A percentile compares a stretch with the other conserved stretches of the same genome.
phyloP scores from a whole-genome alignment of 768 basidiomycete genomes.

The Trametes sanguinea region DNA sequence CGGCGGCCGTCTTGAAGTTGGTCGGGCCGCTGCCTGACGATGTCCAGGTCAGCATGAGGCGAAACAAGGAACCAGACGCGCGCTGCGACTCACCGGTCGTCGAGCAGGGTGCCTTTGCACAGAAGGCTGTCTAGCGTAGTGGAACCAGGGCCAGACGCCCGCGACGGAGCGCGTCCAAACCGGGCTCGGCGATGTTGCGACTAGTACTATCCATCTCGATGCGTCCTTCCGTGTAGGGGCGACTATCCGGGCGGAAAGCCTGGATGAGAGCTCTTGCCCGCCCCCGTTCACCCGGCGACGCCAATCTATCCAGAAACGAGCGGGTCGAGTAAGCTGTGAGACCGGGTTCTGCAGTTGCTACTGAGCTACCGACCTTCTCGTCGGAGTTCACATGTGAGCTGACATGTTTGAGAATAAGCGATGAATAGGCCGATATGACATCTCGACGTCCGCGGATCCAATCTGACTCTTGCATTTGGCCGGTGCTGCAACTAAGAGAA shows the following conservation, averaged over 20 bases:
- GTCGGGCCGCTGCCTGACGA: constrained; percentile 66
- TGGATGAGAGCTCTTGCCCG: constrained; percentile 53
- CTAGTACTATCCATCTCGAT: constrained; percentile 56
- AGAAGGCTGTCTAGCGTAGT: constrained; percentile 70
- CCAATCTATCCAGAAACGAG: constrained; percentile 36
- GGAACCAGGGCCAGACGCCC: constrained; percentile 65
- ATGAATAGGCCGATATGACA: constrained; percentile 86
- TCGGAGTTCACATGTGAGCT: constrained; percentile 67
- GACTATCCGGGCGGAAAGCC: constrained; percentile 46
- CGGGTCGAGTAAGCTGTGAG: neutral
- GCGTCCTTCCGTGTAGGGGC: constrained; percentile 53
- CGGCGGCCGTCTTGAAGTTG: constrained; percentile 47
- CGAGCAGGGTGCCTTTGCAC: constrained; percentile 77
- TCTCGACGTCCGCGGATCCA: constrained; percentile 70
- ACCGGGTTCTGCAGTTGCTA: neutral
- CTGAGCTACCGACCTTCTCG: constrained; percentile 65
- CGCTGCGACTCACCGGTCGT: constrained; percentile 53
- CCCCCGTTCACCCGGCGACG: constrained; percentile 50
- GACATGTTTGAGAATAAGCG: constrained; percentile 81
- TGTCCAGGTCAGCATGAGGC: constrained; percentile 34
- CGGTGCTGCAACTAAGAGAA: no score
- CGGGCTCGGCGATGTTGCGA: constrained; percentile 51
- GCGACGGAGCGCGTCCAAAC: constrained; percentile 51
- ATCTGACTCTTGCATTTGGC: constrained; percentile 34
- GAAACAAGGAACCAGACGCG: neutral